phyloP scores from a whole-genome alignment of 2,329 filamentous ascomycete genomes.

The Colletotrichum sp. region DNA sequence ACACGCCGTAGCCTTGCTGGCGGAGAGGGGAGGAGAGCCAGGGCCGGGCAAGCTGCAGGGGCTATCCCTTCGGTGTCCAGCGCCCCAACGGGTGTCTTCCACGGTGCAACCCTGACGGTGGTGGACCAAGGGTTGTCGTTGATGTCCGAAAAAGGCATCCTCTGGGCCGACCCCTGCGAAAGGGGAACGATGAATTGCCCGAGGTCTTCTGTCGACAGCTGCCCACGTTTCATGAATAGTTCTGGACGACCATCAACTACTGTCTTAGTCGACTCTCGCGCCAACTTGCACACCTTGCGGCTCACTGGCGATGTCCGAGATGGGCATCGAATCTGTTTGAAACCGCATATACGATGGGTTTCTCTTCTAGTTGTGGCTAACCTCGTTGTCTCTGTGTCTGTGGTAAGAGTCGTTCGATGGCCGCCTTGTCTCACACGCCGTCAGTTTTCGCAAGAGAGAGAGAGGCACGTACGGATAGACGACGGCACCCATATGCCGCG shows the following conservation, averaged over 20 bases:
- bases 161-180: not conserved
- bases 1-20: not conserved
- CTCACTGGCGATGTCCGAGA: not conserved
- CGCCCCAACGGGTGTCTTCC: not conserved
- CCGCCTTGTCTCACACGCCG: not conserved
- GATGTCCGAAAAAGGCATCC: not conserved
- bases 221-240: not conserved
- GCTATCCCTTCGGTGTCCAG: not conserved
- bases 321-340: not conserved
- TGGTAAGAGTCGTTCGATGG: not conserved
- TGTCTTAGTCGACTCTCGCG: not conserved
- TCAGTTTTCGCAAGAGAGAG: not conserved
- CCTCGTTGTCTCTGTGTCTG: not conserved
- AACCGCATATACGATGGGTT: not conserved
- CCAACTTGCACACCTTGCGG: not conserved
- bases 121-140: not conserved
- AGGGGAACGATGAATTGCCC: not conserved
- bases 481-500: not conserved
- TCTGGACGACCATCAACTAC: not conserved
- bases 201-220: not conserved
- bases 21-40: not conserved
- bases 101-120: conserved; percentile 20
- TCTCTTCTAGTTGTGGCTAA: not conserved
- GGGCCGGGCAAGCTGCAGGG: not conserved
- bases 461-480: not conserved